A percentile compares a stretch with the other conserved stretches of the same genome.
These are phyloP conservation scores for Phaeosphaeria sp. DNA, from an alignment of 2,329 filamentous ascomycete species.

Conservation along the genomic window DNA sequence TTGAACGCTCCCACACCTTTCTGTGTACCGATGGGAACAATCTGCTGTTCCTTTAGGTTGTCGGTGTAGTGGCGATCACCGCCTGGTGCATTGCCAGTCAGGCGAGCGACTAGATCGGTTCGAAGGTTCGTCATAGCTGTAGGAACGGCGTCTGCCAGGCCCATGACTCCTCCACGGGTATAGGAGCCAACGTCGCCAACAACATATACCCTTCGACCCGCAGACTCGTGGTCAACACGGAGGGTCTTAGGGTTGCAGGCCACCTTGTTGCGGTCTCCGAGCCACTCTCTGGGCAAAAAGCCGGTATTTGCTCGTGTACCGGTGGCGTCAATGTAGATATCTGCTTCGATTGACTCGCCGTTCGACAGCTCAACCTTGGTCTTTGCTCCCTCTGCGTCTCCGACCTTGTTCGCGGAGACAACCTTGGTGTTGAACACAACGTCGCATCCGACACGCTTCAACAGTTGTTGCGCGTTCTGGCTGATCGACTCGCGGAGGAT, in stretches of 20 bases:
- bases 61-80: constrained; percentile 42
- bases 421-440: constrained; percentile 51
- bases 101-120: constrained; percentile 52
- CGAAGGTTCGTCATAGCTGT: constrained; percentile 55
- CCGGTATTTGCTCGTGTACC: constrained; percentile 60
- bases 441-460: constrained; percentile 57
- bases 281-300: constrained; percentile 59
- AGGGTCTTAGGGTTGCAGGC: constrained; percentile 56
- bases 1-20: constrained; percentile 48
- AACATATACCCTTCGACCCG: constrained; percentile 55
- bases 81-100: constrained; percentile 29
- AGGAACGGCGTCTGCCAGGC: constrained; percentile 50
- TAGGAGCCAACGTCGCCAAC: constrained; percentile 57
- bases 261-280: constrained; percentile 58
- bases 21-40: constrained; percentile 44
- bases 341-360: constrained; percentile 57
- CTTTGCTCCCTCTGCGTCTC: constrained; percentile 49
- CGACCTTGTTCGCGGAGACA: constrained; percentile 28
- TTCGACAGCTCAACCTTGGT: constrained; percentile 51
- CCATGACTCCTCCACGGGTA: constrained; percentile 53
- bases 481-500: constrained; percentile 52
- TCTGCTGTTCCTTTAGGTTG: constrained; percentile 43
- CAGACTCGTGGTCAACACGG: constrained; percentile 52
- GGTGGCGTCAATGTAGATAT: constrained; percentile 62
- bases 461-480: constrained; percentile 54